Conservation (phyloP, 495 filamentous ascomycete genomes). For the Talaromyces trachyspermus region DNA sequence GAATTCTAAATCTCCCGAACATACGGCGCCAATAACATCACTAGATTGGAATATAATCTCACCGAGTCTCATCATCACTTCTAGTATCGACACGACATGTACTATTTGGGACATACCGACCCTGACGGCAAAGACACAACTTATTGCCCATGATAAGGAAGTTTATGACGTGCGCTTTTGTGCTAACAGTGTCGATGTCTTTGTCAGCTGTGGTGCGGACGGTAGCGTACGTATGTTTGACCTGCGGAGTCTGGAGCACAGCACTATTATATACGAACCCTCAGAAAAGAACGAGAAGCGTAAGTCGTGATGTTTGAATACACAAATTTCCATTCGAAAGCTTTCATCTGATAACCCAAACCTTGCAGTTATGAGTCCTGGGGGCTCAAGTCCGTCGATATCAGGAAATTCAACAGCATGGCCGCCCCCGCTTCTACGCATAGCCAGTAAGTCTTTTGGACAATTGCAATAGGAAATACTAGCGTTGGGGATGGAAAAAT, state of each 20-base stretch:
- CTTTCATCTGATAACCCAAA: conserved; percentile 2
- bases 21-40: conserved; percentile 91
- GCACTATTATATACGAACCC: conserved; percentile 98
- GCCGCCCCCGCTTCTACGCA: conserved; percentile 76
- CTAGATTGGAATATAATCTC: conserved; percentile 97
- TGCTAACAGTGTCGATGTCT: conserved; percentile 91
- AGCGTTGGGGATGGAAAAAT: too few species aligned
- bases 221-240: conserved; percentile 99
- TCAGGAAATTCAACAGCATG: conserved; percentile 69
- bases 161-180: conserved; percentile 98
- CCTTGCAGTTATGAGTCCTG: conserved; percentile 37
- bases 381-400: conserved; percentile 54
- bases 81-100: conserved; percentile 97
- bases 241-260: conserved; percentile 90
- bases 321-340: background rate
- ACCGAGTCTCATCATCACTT: conserved; percentile 94
- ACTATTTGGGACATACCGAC: conserved; percentile 99
- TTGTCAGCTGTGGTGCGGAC: conserved; percentile 95
- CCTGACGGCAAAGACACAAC: conserved; percentile 92
- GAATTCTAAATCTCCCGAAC: conserved; percentile 96
- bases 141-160: conserved; percentile 98
- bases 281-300: conserved; percentile 81
- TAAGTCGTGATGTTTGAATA: conserved; percentile 26
- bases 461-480: too few species aligned
- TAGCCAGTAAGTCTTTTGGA: conserved; percentile 58